phyloP scores from a whole-genome alignment of 306 rosid genomes.

The Cicer arietinum region DNA sequence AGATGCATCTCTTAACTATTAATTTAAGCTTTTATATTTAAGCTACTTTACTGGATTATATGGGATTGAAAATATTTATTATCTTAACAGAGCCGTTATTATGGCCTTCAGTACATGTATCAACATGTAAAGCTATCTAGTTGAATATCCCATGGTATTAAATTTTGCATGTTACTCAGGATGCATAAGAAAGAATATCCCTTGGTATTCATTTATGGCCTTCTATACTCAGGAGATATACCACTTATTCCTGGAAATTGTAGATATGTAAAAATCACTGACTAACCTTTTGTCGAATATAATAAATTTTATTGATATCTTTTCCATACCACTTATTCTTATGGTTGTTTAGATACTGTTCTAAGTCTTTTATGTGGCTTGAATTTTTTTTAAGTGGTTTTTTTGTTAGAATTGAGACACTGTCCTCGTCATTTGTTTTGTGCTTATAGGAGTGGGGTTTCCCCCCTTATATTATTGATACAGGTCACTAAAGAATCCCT shows the following conservation, averaged over 20 bases:
- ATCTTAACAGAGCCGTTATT: constrained; percentile 1
- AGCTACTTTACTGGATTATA: constrained; percentile 23
- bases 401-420: constrained; percentile 18
- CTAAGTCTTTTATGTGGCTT: constrained; percentile 28
- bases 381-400: constrained; percentile 4
- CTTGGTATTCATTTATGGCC: constrained; percentile 18
- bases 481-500: constrained; percentile 87
- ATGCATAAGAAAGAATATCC: neutral
- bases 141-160: constrained; percentile 1
- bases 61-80: constrained; percentile 9
- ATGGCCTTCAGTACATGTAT: neutral
- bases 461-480: constrained; percentile 30
- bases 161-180: constrained; percentile 2
- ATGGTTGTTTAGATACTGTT: constrained; percentile 22
- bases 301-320: constrained; percentile 10
- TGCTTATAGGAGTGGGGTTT: constrained; percentile 36
- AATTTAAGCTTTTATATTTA: neutral
- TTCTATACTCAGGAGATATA: constrained; percentile 20
- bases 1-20: neutral
- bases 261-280: neutral
- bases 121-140: neutral
- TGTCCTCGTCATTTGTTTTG: constrained; percentile 22
- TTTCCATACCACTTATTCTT: neutral
- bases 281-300: neutral
- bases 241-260: constrained; percentile 10